phyloP scores from a whole-genome alignment of 208 protist genomes.

The Trypanosoma theileri region DNA sequence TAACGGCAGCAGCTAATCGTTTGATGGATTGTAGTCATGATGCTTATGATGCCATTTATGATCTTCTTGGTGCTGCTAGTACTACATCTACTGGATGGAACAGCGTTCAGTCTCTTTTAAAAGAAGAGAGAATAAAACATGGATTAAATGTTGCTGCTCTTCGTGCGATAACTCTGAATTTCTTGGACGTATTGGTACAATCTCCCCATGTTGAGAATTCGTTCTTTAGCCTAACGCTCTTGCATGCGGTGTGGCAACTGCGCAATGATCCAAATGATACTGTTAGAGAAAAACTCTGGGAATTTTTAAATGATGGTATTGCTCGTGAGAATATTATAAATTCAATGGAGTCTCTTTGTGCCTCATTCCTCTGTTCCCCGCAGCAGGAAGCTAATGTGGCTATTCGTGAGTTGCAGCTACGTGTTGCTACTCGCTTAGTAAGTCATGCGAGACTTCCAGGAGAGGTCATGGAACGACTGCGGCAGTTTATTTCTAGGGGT shows the following conservation, averaged over 20 bases:
- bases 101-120: constrained; percentile 25
- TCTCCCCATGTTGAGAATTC: constrained; percentile 46
- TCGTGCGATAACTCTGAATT: constrained; percentile 35
- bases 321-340: constrained; percentile 5
- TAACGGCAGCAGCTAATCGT: constrained; percentile 23
- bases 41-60: constrained; percentile 44
- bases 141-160: constrained; percentile 33
- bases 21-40: constrained; percentile 26
- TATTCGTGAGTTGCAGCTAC: constrained; percentile 60
- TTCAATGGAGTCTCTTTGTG: constrained; percentile 35
- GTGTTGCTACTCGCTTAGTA: constrained; percentile 36
- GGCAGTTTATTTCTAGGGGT: constrained; percentile 32
- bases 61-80: constrained; percentile 47
- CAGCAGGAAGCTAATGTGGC: constrained; percentile 33
- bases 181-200: constrained; percentile 37
- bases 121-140: constrained; percentile 31
- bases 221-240: constrained; percentile 34
- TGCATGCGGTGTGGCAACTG: constrained; percentile 61
- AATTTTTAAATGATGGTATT: constrained; percentile 13
- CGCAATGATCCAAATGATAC: constrained; percentile 41
- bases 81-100: constrained; percentile 55
- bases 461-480: constrained; percentile 34
- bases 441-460: constrained; percentile 31
- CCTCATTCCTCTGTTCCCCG: constrained; percentile 57
- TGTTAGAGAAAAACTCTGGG: constrained; percentile 59